A percentile compares a stretch with the other conserved stretches of the same genome.
These are phyloP conservation scores for Pythium graminicola DNA, from an alignment of 352 stramenopile species.

Conservation along the genomic window DNA sequence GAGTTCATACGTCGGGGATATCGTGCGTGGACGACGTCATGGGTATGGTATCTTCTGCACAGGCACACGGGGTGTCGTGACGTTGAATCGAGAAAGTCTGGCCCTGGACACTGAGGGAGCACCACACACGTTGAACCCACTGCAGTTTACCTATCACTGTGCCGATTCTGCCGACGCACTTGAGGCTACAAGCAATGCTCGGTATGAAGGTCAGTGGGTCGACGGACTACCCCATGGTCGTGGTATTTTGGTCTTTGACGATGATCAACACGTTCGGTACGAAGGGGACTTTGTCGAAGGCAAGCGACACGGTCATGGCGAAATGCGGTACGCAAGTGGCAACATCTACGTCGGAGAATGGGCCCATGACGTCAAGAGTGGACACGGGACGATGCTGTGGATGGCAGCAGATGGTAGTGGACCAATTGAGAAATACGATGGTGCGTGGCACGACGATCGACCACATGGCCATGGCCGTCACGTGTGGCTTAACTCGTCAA, in stretches of 20 bases:
- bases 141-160: slow-evolving; percentile 30
- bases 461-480: slow-evolving; percentile 77
- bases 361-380: slow-evolving; percentile 56
- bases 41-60: slow-evolving; percentile 61
- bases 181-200: slow-evolving; percentile 39
- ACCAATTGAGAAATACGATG: slow-evolving; percentile 57
- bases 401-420: slow-evolving; percentile 16
- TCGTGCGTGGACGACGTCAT: slow-evolving; percentile 61
- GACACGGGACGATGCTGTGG: slow-evolving; percentile 80
- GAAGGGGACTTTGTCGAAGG: slow-evolving; percentile 46
- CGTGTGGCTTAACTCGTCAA: slow-evolving; percentile 46
- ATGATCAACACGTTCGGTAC: slow-evolving; percentile 44
- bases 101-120: background rate
- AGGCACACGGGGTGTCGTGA: slow-evolving; percentile 23
- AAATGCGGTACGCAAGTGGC: slow-evolving; percentile 57
- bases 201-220: slow-evolving; percentile 76
- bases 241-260: slow-evolving; percentile 68
- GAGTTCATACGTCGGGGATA: slow-evolving; percentile 68
- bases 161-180: slow-evolving; percentile 3
- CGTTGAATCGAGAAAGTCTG: background rate
- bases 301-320: slow-evolving; percentile 49
- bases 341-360: slow-evolving; percentile 73
- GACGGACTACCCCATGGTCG: slow-evolving; percentile 62
- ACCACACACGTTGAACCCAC: background rate
- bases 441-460: slow-evolving; percentile 61